These are phyloP conservation scores for Clavispora vitiphila DNA, from an alignment of 805 yeast genomes.

Conservation along the genomic window DNA sequence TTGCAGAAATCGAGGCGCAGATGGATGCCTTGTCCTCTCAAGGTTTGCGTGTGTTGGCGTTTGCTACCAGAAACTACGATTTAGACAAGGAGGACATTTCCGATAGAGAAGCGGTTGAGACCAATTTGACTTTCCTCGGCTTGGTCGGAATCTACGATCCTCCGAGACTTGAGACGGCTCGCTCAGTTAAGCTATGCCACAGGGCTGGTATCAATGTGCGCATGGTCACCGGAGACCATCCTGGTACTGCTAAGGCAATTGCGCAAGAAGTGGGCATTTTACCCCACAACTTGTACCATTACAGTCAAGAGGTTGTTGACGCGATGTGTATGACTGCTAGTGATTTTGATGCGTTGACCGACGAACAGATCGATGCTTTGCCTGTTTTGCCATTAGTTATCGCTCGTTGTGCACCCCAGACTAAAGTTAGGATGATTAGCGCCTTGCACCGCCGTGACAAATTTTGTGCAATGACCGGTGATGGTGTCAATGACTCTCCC, in stretches of 20 bases:
- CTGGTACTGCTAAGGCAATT: slow-evolving; percentile 18
- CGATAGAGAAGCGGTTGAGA: slow-evolving; percentile 16
- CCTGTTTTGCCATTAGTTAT: slow-evolving; percentile 72
- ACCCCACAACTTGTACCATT: slow-evolving; percentile 46
- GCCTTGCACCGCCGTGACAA: slow-evolving; percentile 47
- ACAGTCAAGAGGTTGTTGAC: slow-evolving; percentile 50
- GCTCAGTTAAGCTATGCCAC: slow-evolving; percentile 16
- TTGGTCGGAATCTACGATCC: slow-evolving; percentile 20
- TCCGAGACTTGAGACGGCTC: slow-evolving; percentile 16
- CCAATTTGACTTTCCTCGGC: slow-evolving; percentile 15
- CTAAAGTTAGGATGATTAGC: slow-evolving; percentile 76
- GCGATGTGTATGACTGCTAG: slow-evolving; percentile 73
- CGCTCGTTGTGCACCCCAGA: slow-evolving; percentile 80
- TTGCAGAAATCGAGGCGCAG: slow-evolving; percentile 11
- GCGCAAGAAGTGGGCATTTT: slow-evolving; percentile 20
- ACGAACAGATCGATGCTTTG: slow-evolving; percentile 52
- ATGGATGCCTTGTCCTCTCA: slow-evolving; percentile 17
- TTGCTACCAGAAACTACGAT: slow-evolving; percentile 14
- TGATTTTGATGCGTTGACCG: slow-evolving; percentile 61
- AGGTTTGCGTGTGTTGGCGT: slow-evolving; percentile 19
- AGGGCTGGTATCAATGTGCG: slow-evolving; percentile 18
- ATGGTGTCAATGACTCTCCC: slow-evolving; percentile 27
- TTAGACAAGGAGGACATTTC: slow-evolving; percentile 7
- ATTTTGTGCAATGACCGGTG: slow-evolving; percentile 73
- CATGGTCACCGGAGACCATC: slow-evolving; percentile 20